Percentiles rank a stretch among this genome's conserved stretches.
Conservation (phyloP, 768 basidiomycete species). For the Boletus insuetus region DNA sequence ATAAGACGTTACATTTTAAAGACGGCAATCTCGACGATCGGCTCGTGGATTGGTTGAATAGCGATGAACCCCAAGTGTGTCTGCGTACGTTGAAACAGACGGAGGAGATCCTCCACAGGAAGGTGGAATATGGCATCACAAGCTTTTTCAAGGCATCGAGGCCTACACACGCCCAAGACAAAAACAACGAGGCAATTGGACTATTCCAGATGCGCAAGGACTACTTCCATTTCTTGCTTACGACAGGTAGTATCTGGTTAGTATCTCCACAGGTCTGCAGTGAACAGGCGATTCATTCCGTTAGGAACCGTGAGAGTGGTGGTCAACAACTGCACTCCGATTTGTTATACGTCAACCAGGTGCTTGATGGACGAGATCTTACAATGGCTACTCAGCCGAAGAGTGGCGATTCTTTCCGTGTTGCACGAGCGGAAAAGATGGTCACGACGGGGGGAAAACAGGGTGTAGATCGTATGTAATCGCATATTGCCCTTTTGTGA, state of each 20-base stretch:
- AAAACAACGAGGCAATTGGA: neutral
- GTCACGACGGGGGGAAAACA: neutral
- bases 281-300: too few species aligned
- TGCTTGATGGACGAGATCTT: too few species aligned
- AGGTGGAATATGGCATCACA: neutral
- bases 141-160: neutral
- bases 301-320: too few species aligned
- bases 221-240: constrained; percentile 6
- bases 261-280: too few species aligned
- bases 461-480: neutral
- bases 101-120: neutral
- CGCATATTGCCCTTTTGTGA: neutral
- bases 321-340: too few species aligned
- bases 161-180: neutral
- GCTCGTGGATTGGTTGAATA: constrained; percentile 3
- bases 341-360: too few species aligned
- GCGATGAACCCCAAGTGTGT: constrained; percentile 1
- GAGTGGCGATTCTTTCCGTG: neutral
- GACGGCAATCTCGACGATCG: neutral
- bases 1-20: neutral
- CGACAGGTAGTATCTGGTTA: neutral
- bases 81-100: constrained; percentile 5
- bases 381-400: too few species aligned
- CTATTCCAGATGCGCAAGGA: neutral
- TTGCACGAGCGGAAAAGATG: neutral